Percentiles rank a stretch among this genome's conserved stretches.
Conservation (phyloP, 192 early-diverging fungal genomes). For the Gamsiella multidivaricata region DNA sequence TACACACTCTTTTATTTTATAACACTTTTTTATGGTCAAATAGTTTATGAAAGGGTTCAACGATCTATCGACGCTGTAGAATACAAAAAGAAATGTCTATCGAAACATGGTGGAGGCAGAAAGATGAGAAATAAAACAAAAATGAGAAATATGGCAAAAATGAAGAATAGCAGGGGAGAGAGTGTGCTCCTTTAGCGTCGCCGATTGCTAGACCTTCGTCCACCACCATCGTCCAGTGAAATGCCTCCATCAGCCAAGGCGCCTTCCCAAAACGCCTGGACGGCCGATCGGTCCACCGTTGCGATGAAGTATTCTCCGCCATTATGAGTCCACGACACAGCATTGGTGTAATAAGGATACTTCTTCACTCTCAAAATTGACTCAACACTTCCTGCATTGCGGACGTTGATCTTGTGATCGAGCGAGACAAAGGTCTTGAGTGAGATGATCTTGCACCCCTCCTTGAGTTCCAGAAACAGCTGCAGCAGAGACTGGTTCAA, state of each 20-base stretch:
- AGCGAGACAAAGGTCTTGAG: constrained; percentile 85
- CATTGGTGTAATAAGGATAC: constrained; percentile 75
- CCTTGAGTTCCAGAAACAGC: constrained; percentile 93
- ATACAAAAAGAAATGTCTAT: neutral
- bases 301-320: constrained; percentile 85
- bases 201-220: constrained; percentile 24
- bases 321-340: constrained; percentile 82
- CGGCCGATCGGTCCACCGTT: constrained; percentile 75
- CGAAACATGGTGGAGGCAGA: neutral
- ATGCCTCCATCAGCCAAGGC: constrained; percentile 20
- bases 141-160: neutral
- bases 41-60: too few species aligned
- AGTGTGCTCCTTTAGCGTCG: constrained; percentile 5
- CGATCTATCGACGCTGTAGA: too few species aligned
- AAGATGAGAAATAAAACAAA: neutral
- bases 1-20: too few species aligned
- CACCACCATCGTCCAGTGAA: constrained; percentile 22
- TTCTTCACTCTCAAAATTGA: constrained; percentile 75
- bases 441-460: constrained; percentile 86
- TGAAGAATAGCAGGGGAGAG: neutral
- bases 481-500: constrained; percentile 87
- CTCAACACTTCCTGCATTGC: constrained; percentile 75
- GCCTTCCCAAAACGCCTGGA: constrained; percentile 55
- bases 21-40: too few species aligned
- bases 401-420: constrained; percentile 79